Base-by-base conservation (phyloP, 768 basidiomycete genomes). In the Amanita phalloides region DNA sequence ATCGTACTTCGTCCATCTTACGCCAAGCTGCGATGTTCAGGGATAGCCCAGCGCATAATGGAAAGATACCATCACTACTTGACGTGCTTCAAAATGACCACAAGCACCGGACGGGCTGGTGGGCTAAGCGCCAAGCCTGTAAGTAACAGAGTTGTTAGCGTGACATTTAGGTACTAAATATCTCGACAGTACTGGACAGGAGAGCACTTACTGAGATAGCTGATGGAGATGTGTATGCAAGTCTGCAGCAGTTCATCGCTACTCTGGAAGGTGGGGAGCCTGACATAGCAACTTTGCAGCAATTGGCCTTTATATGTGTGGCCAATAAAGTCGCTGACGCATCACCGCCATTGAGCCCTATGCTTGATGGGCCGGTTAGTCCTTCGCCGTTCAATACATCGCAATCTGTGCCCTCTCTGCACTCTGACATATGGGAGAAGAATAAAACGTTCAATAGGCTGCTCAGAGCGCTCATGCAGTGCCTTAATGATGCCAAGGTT, bases 21-120 rank as follows among this genome's bases (percentile, higher is more conserved):
- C 79, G 75, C 57, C 82, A 86, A 61, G 87, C 86, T 8, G 84
- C 86, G 11, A 66, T 83, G 57, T 93, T 92, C 69, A 74, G 81
- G 62, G 86, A 93, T 59, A 93, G 89, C 58, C 90, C 91, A 10
- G 75, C 75, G 35, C 71, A 76, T 49, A 76, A 74, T 55, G 74
- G 69, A 25, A 68, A 66, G 28, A 60, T 75, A 21, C 68, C 79
- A n/a, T 77, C 80, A 14, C 66, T 92, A 60, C 66, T 90, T 58
- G 81, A 87, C 56, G 80, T 82, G 20, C 64, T 88, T 44, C 79
- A 83, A 54, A 82, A 77, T 26, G 23, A 49, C 49, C 72, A 76
- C 56, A 81, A 74, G 54, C 79, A 82, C 58, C 83, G 87, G 59
- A 81, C 79, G 20, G 79, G 79, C 6, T 94, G 91, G 91, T 93